These are phyloP conservation scores for Dichomitus squalens DNA, from an alignment of 1,284 basidiomycete genomes.

Conservation along the genomic window DNA sequence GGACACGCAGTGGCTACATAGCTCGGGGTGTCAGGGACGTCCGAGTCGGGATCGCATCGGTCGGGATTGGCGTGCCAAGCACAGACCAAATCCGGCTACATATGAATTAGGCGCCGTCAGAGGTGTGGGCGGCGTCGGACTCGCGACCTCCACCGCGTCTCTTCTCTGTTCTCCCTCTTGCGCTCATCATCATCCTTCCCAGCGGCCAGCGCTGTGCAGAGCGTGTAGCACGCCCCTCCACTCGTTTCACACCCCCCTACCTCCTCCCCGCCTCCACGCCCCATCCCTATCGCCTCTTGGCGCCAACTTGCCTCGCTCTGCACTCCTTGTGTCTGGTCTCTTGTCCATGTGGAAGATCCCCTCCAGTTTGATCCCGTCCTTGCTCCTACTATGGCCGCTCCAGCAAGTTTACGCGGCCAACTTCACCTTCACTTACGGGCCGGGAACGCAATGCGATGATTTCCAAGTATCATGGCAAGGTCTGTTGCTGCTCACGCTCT, in stretches of 20 bases:
- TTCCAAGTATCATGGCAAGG: constrained; percentile 66
- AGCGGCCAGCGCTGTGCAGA: constrained; percentile 3
- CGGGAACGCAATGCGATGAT: constrained; percentile 61
- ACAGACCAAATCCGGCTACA: neutral
- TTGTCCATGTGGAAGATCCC: constrained; percentile 14
- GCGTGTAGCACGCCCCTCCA: constrained; percentile 12
- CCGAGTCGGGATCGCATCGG: too few relatives aligned
- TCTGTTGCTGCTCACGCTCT: constrained; percentile 27
- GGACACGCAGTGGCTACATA: too few relatives aligned
- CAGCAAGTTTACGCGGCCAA: constrained; percentile 36
- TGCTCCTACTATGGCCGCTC: constrained; percentile 27
- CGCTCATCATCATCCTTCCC: neutral
- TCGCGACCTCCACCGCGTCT: neutral
- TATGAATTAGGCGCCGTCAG: neutral
- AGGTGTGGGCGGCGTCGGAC: neutral
- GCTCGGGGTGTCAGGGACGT: too few relatives aligned
- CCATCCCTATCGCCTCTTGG: neutral
- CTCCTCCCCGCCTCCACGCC: neutral
- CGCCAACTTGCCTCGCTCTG: neutral
- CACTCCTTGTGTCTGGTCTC: neutral
- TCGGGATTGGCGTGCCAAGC: too few relatives aligned
- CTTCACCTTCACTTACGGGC: constrained; percentile 54
- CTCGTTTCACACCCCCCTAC: constrained; percentile 5
- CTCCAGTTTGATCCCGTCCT: constrained; percentile 24
- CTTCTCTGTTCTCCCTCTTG: neutral